These are phyloP conservation scores for Echinosophora koreensis DNA, from an alignment of 306 rosid species.

Conservation along the genomic window DNA sequence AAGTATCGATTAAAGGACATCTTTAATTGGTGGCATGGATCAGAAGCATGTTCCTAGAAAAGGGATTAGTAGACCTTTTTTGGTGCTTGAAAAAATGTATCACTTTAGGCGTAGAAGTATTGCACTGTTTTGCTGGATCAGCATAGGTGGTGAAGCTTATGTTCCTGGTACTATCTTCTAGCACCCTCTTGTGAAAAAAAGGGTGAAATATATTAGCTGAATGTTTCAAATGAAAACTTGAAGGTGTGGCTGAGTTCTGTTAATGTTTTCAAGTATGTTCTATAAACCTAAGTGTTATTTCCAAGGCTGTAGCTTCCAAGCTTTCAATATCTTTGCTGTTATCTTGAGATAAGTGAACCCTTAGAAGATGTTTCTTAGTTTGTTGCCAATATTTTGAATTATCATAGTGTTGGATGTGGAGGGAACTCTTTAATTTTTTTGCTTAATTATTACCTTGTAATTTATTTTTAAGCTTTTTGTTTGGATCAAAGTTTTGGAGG, in stretches of 20 bases:
- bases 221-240: slow-evolving; percentile 37
- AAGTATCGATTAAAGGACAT: slow-evolving; percentile 20
- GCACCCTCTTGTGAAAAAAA: slow-evolving; percentile 22
- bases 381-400: slow-evolving; percentile 33
- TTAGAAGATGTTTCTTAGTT: slow-evolving; percentile 51
- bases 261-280: slow-evolving; percentile 19
- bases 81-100: slow-evolving; percentile 19
- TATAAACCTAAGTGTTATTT: neutral
- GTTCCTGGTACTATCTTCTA: slow-evolving; percentile 43
- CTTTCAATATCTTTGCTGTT: slow-evolving; percentile 46
- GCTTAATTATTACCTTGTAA: slow-evolving; percentile 46
- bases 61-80: slow-evolving; percentile 17
- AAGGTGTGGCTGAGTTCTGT: neutral
- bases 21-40: neutral
- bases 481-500: slow-evolving; percentile 33
- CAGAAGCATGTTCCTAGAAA: slow-evolving; percentile 30
- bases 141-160: slow-evolving; percentile 15
- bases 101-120: slow-evolving; percentile 23
- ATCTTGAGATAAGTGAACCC: slow-evolving; percentile 52
- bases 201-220: slow-evolving; percentile 39
- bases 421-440: slow-evolving; percentile 29
- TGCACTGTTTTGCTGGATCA: slow-evolving; percentile 34
- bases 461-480: slow-evolving; percentile 38
- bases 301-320: slow-evolving; percentile 53
- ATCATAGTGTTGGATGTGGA: slow-evolving; percentile 51